Evolutionary conservation across 768 basidiomycete species (phyloP), one percentile per base, ranked within the genome.

Genomic region (Boletus reticuloceps): DNA sequence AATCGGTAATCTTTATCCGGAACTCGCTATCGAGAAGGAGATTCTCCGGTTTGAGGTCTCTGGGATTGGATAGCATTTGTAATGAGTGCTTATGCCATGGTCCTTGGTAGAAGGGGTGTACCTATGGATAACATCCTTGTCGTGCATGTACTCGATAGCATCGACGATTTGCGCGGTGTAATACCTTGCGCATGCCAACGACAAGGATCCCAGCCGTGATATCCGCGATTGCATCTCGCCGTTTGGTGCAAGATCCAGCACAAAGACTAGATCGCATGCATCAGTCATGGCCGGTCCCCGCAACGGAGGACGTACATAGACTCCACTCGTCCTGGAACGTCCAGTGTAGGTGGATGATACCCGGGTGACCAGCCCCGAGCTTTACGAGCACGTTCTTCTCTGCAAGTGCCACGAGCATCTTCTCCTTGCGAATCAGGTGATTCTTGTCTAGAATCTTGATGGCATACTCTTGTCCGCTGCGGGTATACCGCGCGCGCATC

Each of bases 1-100:
- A 98, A 70, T 99, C 97, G 16, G 94, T 91, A n/a, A 99, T 82
- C 71, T 94, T 96, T 67, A 97, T 84, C 51, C 93, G 85, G 73
- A 87, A 90, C 16, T 85, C 81, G 36, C 81, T 81, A 62, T 96
- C 94, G n/a, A 99, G 78, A 10, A 99, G 78, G 31, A 98, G 78
- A 68, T 98, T 98, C 71, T 90, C 89, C 11, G 89, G 89, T 68
- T 91, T 91, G 32, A 91, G 77, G 66, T 91, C 89, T 53, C 85
- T 86, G 69, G 14, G 47, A 55, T 42, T 27, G 17, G n/a, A n/a
- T n/a, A n/a, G n/a, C n/a, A n/a, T n/a, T n/a, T n/a, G 39, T n/a
- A 47, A 56, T 39, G 36, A 42, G 42, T 54, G 57, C 47, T 53
- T 54, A 52, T 58, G 60, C 37, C 54, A 60, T 44, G 51, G 11